A percentile compares a stretch with the other conserved stretches of the same genome.
These are phyloP conservation scores for Fusarium transvaalense DNA, from an alignment of 2,329 filamentous ascomycete species.

Conservation along the genomic window DNA sequence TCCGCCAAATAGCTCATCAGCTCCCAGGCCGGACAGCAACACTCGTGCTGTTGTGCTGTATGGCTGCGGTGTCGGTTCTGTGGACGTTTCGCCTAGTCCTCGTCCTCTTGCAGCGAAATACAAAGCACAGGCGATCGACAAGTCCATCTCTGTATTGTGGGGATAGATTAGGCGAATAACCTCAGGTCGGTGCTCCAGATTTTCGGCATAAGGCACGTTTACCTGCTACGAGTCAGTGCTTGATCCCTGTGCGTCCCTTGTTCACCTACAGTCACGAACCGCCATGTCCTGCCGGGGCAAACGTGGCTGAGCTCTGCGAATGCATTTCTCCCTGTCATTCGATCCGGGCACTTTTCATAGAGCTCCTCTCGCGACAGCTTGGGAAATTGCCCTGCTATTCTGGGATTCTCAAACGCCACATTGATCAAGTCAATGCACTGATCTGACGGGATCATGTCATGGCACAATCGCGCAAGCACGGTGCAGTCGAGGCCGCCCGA, in stretches of 20 bases:
- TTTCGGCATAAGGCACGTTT: conserved; percentile 85
- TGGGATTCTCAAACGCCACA: conserved; percentile 95
- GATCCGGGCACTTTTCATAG: conserved; percentile 90
- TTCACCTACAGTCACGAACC: conserved; percentile 77
- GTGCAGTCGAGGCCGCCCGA: conserved; percentile 96
- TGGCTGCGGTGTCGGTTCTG: conserved; percentile 43
- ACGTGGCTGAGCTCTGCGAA: conserved; percentile 77
- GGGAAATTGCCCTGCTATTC: conserved; percentile 70
- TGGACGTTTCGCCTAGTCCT: conserved; percentile 60
- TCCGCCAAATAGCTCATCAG: conserved; percentile 95
- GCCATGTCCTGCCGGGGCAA: conserved; percentile 81
- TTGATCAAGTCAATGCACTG: conserved; percentile 90
- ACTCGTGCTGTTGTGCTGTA: conserved; percentile 83
- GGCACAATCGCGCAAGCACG: conserved; percentile 81
- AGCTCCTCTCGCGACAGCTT: conserved; percentile 53
- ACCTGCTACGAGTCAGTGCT: conserved; percentile 60
- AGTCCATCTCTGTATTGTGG: conserved; percentile 98
- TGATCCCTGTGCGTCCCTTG: not conserved
- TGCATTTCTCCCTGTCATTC: conserved; percentile 85
- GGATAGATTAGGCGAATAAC: conserved; percentile 86
- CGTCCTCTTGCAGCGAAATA: conserved; percentile 90
- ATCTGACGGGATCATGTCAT: conserved; percentile 77
- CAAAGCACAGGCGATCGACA: conserved; percentile 93
- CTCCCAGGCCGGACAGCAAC: conserved; percentile 90
- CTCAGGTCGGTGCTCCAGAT: conserved; percentile 73